Percentiles rank a stretch among this genome's conserved stretches.
These are phyloP conservation scores for Cucumis cinereus DNA, from an alignment of 306 rosid genomes.

Conservation along the genomic window DNA sequence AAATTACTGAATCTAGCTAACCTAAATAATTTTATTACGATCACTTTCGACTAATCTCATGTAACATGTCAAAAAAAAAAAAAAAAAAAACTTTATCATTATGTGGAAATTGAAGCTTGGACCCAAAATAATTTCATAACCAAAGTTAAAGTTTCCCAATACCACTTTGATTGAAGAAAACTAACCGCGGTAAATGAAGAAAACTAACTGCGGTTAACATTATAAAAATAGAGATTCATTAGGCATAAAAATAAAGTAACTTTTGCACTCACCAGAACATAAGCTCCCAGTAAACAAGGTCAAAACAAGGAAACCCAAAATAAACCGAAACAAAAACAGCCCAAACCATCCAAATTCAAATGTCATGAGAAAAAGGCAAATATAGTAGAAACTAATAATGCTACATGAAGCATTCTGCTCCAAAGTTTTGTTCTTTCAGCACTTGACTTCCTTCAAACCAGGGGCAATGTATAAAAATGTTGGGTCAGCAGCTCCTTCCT, in stretches of 20 bases:
- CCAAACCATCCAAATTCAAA: constrained; percentile 1
- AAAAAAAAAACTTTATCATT: no score
- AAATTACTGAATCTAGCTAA: no score
- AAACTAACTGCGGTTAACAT: not conserved
- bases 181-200: no score
- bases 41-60: no score
- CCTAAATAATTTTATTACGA: no score
- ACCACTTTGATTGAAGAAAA: not conserved
- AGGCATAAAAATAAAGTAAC: not conserved
- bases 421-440: constrained; percentile 19
- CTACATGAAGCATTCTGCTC: constrained; percentile 15
- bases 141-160: no score
- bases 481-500: constrained; percentile 84
- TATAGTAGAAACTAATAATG: constrained; percentile 8
- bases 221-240: not conserved
- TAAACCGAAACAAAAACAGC: constrained; percentile 4
- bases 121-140: no score
- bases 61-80: no score
- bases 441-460: constrained; percentile 90
- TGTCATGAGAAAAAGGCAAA: not conserved
- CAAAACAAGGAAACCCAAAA: not conserved
- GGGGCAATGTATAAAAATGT: constrained; percentile 63
- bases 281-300: constrained; percentile 1
- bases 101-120: no score
- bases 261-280: not conserved